phyloP scores from a whole-genome alignment of 2,329 filamentous ascomycete genomes.

The Fusarium brachygibbosum region DNA sequence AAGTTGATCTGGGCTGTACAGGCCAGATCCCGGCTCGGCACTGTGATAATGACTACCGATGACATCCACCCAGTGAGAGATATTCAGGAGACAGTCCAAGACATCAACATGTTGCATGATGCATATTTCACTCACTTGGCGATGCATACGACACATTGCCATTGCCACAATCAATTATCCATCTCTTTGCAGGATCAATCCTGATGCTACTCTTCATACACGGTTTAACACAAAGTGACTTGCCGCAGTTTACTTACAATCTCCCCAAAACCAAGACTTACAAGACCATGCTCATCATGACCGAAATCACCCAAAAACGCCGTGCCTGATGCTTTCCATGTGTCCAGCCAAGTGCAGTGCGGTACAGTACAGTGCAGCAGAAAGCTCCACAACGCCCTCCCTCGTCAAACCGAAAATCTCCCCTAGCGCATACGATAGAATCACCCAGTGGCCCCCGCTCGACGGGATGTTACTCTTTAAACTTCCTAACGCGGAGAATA shows the following conservation, averaged over 20 bases:
- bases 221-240: conserved; percentile 17
- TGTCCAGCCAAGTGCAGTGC: conserved; percentile 31
- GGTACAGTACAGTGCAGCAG: conserved; percentile 10
- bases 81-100: background rate
- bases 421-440: conserved; percentile 11
- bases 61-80: conserved; percentile 4
- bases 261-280: conserved; percentile 13
- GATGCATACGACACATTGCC: conserved; percentile 10
- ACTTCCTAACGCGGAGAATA: conserved; percentile 8
- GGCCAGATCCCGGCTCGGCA: conserved; percentile 26
- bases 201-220: conserved; percentile 17
- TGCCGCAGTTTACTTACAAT: conserved; percentile 24
- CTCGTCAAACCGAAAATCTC: conserved; percentile 29
- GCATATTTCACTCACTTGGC: conserved; percentile 14
- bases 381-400: conserved; percentile 45
- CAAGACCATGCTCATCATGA: conserved; percentile 9
- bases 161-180: conserved; percentile 10
- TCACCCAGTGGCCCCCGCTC: conserved; percentile 18
- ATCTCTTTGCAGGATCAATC: conserved; percentile 21
- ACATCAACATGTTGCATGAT: background rate
- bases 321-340: conserved; percentile 36
- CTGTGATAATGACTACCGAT: conserved; percentile 18
- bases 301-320: conserved; percentile 35
- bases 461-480: conserved; percentile 13
- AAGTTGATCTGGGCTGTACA: conserved; percentile 19